These are phyloP conservation scores for Heliosperma pusillum DNA, from an alignment of 148 eudicot genomes.

Conservation along the genomic window DNA sequence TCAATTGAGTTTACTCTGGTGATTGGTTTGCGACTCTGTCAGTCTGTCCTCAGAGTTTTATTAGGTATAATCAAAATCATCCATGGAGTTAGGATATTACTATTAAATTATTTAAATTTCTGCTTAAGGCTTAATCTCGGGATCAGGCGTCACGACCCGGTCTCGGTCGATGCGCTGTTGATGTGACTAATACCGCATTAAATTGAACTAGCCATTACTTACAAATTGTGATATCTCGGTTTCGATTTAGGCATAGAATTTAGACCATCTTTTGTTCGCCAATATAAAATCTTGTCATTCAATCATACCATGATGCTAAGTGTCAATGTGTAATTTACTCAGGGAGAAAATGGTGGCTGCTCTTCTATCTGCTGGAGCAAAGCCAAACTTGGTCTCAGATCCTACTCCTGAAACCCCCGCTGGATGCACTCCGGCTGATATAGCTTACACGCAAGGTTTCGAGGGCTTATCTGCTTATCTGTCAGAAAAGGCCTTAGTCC, in stretches of 20 bases:
- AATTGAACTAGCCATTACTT: too few relatives aligned
- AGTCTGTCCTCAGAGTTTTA: not conserved
- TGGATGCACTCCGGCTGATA: constrained; percentile 80
- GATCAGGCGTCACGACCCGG: too few relatives aligned
- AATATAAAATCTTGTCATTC: not conserved
- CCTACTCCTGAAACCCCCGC: constrained; percentile 74
- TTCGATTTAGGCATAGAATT: not conserved
- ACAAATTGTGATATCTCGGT: not conserved
- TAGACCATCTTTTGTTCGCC: not conserved
- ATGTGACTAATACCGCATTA: too few relatives aligned
- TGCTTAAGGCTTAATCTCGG: too few relatives aligned
- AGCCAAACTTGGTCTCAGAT: constrained; percentile 87
- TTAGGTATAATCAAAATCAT: not conserved
- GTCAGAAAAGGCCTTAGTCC: constrained; percentile 76
- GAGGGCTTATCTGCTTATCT: constrained; percentile 91
- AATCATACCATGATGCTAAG: not conserved
- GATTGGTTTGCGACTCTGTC: too few relatives aligned
- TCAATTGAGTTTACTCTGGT: too few relatives aligned
- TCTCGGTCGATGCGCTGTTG: too few relatives aligned
- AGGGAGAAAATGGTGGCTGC: constrained; percentile 88
- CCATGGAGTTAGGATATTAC: not conserved
- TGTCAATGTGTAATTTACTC: constrained; percentile 21
- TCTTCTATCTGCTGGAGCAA: constrained; percentile 94
- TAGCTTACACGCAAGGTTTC: constrained; percentile 63
- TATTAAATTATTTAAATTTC: not conserved